A percentile compares a stretch with the other conserved stretches of the same genome.
Evolutionary conservation across 2,329 filamentous ascomycete species (phyloP).

Genomic region (Aspergillus sp.): DNA sequence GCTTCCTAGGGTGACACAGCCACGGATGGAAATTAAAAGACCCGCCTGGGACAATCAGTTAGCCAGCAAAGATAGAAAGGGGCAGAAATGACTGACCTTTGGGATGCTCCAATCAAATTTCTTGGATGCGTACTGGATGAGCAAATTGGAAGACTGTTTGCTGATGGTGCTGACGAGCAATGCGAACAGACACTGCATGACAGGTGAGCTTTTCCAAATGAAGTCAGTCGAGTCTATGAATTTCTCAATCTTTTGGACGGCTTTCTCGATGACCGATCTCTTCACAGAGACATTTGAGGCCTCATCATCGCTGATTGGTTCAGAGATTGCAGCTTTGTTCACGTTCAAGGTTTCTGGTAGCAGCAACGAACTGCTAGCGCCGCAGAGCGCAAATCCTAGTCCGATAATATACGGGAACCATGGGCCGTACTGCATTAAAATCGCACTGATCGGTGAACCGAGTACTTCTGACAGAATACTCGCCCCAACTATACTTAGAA

Average conservation of each 20-base stretch:
- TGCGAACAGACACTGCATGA: conserved; percentile 16
- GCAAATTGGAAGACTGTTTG: conserved; percentile 15
- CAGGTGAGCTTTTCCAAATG: conserved; percentile 17
- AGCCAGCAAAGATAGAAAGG: too few species aligned
- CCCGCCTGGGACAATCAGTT: too few species aligned
- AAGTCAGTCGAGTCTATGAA: conserved; percentile 17
- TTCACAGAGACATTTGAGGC: conserved; percentile 3
- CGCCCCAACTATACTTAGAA: too few species aligned
- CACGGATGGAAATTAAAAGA: conserved; percentile 23
- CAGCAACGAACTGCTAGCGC: conserved; percentile 7
- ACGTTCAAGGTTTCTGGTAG: conserved; percentile 17
- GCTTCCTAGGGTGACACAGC: conserved; percentile 14
- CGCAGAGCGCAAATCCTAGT: conserved; percentile 5
- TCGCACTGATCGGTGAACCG: conserved; percentile 22
- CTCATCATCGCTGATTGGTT: background rate
- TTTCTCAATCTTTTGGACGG: conserved; percentile 8
- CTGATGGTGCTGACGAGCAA: conserved; percentile 18
- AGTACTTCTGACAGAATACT: conserved; percentile 17
- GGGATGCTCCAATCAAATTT: conserved; percentile 25
- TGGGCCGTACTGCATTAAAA: conserved; percentile 17
- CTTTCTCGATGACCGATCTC: conserved; percentile 1
- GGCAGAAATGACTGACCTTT: conserved; percentile 11
- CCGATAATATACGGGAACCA: conserved; percentile 19
- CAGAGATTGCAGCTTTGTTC: background rate
- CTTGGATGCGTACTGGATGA: conserved; percentile 26